phyloP scores from a whole-genome alignment of 1,284 basidiomycete species.

The Puccinia coronata region DNA sequence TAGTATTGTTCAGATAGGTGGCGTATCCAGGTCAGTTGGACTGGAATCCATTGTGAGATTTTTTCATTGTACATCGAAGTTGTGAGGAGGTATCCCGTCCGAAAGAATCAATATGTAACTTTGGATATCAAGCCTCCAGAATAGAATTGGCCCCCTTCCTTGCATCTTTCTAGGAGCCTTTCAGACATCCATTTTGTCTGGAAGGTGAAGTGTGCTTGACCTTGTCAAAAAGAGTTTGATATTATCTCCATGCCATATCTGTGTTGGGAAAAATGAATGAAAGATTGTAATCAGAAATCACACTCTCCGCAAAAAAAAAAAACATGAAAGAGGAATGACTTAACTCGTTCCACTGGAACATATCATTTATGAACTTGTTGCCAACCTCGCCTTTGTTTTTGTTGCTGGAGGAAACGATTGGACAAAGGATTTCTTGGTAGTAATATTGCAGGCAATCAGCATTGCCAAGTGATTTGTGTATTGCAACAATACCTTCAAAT shows the following conservation, averaged over 20 bases:
- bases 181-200: slow-evolving; percentile 3
- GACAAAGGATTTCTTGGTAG: background rate
- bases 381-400: background rate
- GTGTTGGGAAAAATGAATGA: background rate
- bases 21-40: slow-evolving; percentile 5
- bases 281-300: too few species aligned
- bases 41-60: background rate
- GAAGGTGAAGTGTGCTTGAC: background rate
- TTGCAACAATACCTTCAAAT: background rate
- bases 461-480: background rate
- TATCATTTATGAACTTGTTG: too few species aligned
- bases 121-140: slow-evolving; percentile 1
- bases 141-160: background rate
- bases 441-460: background rate
- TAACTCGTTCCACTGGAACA: slow-evolving; percentile 3
- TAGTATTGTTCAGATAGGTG: slow-evolving; percentile 6
- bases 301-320: too few species aligned
- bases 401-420: too few species aligned
- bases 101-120: slow-evolving; percentile 8
- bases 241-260: background rate
- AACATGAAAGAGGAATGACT: background rate
- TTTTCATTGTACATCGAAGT: slow-evolving; percentile 11
- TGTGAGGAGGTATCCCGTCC: background rate
- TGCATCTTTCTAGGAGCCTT: background rate
- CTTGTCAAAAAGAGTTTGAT: background rate